A percentile compares a stretch with the other conserved stretches of the same genome.
These are phyloP conservation scores for Edaphochlamys debaryana DNA, from an alignment of 139 green algal genomes.

Conservation along the genomic window DNA sequence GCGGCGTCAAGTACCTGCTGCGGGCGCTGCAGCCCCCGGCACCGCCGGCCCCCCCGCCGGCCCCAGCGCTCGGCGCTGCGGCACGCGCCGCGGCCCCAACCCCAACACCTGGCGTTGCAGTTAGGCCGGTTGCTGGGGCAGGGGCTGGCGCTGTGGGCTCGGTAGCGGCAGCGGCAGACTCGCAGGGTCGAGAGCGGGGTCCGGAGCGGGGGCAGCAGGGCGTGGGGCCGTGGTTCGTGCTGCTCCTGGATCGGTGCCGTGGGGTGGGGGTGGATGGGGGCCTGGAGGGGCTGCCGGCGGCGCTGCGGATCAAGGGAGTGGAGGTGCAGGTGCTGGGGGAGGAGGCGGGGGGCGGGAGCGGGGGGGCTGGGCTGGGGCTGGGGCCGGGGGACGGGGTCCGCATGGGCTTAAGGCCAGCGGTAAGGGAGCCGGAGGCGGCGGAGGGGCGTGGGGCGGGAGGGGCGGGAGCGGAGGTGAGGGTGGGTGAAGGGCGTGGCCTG, in stretches of 20 bases:
- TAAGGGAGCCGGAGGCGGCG: no score
- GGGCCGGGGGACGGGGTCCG: no score
- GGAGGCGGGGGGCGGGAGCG: no score
- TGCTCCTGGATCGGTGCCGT: not conserved
- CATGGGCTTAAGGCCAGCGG: no score
- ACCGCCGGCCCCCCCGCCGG: not conserved
- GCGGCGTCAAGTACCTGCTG: not conserved
- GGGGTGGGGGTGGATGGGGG: not conserved
- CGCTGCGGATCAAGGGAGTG: not conserved
- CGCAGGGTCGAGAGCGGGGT: not conserved
- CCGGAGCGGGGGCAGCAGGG: not conserved
- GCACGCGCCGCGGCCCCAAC: no score
- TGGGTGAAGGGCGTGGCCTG: no score
- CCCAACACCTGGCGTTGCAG: not conserved
- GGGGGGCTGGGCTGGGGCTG: no score
- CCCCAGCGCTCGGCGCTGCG: not conserved
- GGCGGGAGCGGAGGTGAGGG: no score
- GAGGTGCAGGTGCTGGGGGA: no score
- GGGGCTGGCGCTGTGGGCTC: not conserved
- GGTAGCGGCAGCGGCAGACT: not conserved
- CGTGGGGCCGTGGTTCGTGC: not conserved
- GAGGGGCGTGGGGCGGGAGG: no score
- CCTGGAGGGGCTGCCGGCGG: not conserved
- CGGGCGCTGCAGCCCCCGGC: not conserved
- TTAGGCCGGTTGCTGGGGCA: no score